Evolutionary conservation across 306 rosid species (phyloP).

Genomic region (Hippophae gyantsensis): DNA sequence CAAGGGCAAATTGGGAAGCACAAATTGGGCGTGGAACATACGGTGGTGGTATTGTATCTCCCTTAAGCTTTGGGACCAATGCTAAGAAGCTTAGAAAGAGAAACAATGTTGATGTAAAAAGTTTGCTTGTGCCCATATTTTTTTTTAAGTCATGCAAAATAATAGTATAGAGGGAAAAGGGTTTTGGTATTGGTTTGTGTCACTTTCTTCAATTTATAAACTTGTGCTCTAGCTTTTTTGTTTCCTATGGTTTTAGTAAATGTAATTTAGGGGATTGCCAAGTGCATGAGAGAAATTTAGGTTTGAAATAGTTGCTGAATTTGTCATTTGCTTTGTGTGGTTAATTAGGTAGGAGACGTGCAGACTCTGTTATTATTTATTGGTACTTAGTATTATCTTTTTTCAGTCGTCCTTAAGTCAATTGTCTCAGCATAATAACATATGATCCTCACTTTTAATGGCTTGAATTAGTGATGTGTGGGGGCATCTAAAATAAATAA

Average conservation of each 20-base stretch:
- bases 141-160: constrained; percentile 6
- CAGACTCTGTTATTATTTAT: background rate
- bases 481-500: too few relatives aligned
- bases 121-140: constrained; percentile 28
- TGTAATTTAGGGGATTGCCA: constrained; percentile 22
- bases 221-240: constrained; percentile 17
- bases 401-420: too few relatives aligned
- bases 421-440: too few relatives aligned
- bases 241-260: constrained; percentile 11
- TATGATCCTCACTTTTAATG: too few relatives aligned
- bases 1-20: constrained; percentile 56
- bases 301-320: constrained; percentile 21
- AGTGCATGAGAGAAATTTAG: constrained; percentile 32
- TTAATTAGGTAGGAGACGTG: constrained; percentile 38
- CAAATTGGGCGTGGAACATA: constrained; percentile 44
- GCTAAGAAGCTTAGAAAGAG: constrained; percentile 10
- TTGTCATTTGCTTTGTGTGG: constrained; percentile 50
- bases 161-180: constrained; percentile 11
- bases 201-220: constrained; percentile 30
- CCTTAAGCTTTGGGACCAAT: constrained; percentile 23
- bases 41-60: background rate
- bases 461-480: too few relatives aligned
- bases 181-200: constrained; percentile 14
- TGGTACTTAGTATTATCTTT: too few relatives aligned
- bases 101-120: constrained; percentile 14